Base-by-base conservation (phyloP, 139 green algal genomes). In the Microglena sp. region DNA sequence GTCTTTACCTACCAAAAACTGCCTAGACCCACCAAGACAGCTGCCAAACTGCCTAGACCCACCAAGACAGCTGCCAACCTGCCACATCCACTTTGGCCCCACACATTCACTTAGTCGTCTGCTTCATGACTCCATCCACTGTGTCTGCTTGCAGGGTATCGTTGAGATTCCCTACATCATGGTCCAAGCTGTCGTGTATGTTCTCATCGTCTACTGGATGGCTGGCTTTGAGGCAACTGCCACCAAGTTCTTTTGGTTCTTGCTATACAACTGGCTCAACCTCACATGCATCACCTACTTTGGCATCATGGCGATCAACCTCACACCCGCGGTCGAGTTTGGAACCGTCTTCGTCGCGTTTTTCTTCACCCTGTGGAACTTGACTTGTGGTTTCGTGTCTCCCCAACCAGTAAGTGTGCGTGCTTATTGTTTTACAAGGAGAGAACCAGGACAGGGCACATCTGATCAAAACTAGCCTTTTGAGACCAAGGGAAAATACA, bases 111-210 rank as follows among this genome's bases (percentile, higher is more conserved):
- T n/a, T n/a, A n/a, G n/a, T n/a, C n/a, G n/a, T n/a, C n/a, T n/a
- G n/a, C n/a, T n/a, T n/a, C n/a, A n/a, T n/a, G n/a, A n/a, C n/a
- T n/a, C n/a, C n/a, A n/a, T n/a, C n/a, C n/a, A n/a, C n/a, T n/a
- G n/a, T n/a, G n/a, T 7, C 27, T 33, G 6, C 33, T 29, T 33
- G 55, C 61, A 68, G 74, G 68, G 53, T 15, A 15, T 68, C 2
- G 28, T 78, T 1, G 77, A 83, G 69, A 32, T 76, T 7, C 77
- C 77, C 0, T 83, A 71, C 53, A 8, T 83, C 30, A 29, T 74
- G 22, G 56, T 83, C 28, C 77, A 83, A 56, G 57, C 64, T 5
- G 28, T 80, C 0, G 27, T 81, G 45, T 83, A 77, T 70, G 50
- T 58, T 8, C 18, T 72, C 15, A 67, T 77, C 33, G 60, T 50